Conservation (phyloP, 2,329 filamentous ascomycete genomes). For the Fusarium transvaalense region DNA sequence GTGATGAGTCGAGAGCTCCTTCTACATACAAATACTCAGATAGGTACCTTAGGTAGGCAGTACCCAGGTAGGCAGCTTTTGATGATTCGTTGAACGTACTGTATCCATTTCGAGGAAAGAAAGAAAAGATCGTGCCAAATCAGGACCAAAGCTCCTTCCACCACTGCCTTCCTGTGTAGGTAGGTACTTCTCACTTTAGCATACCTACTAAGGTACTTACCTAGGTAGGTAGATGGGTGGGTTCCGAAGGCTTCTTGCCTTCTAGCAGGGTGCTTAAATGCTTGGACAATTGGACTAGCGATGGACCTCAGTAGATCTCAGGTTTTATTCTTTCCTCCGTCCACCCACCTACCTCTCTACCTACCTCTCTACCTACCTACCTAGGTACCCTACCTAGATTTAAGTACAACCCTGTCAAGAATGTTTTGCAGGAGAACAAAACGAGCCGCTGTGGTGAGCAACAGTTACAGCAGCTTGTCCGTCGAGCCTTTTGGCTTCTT, state of each 20-base stretch:
- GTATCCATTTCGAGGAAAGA: slow-evolving; percentile 4
- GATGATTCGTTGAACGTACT: not conserved
- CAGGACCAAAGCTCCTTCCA: not conserved
- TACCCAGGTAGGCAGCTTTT: not conserved
- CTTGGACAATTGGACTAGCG: no score
- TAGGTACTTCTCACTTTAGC: not conserved
- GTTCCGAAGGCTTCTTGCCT: no score
- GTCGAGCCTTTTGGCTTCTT: not conserved
- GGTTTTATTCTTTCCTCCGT: not conserved
- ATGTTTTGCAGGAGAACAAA: no score
- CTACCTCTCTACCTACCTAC: no score
- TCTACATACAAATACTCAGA: not conserved
- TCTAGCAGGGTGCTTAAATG: no score
- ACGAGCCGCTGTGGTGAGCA: not conserved
- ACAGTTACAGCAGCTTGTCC: not conserved
- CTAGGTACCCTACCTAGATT: no score
- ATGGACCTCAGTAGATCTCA: no score
- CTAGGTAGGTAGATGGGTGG: no score
- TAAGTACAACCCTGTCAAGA: no score
- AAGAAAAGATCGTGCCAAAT: not conserved
- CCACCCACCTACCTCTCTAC: no score
- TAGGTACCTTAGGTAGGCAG: no score
- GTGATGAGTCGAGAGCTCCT: not conserved
- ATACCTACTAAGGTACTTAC: no score
- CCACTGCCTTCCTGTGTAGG: not conserved